Conservation (phyloP, 129 eudicot species). For the Mikania micrantha region DNA sequence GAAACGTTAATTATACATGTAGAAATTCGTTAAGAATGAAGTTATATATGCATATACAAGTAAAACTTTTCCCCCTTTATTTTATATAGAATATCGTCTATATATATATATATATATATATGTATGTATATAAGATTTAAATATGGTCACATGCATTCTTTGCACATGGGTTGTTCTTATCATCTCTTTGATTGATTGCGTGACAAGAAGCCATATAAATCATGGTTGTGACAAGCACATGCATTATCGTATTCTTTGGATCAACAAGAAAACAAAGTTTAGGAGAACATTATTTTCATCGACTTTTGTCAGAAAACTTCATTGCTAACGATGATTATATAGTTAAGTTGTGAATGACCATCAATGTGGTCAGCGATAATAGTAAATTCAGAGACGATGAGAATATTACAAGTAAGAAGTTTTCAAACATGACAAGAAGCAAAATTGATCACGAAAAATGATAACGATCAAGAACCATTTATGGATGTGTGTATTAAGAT, state of each 20-base stretch:
- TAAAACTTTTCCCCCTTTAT: background rate
- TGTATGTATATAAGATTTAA: background rate
- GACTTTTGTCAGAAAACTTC: no score
- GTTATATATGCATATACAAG: background rate
- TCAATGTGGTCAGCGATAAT: background rate
- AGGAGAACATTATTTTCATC: no score
- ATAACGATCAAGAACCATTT: background rate
- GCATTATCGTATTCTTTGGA: background rate
- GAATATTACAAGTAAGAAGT: background rate
- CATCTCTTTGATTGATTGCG: slow-evolving; percentile 19
- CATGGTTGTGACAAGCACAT: slow-evolving; percentile 10
- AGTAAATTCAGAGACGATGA: background rate
- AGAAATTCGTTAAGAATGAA: no score
- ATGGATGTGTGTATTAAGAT: background rate
- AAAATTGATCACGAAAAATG: background rate
- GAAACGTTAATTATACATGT: no score
- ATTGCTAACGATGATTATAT: no score
- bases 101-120: no score
- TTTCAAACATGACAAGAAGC: background rate
- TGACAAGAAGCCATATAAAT: slow-evolving; percentile 12
- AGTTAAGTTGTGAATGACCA: no score
- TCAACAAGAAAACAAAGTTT: background rate
- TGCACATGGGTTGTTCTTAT: slow-evolving; percentile 32
- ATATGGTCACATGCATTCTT: background rate
- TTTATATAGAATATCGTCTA: background rate